A percentile compares a stretch with the other conserved stretches of the same genome.
phyloP scores from a whole-genome alignment of 768 basidiomycete species.

The Russula griseocarnosa region DNA sequence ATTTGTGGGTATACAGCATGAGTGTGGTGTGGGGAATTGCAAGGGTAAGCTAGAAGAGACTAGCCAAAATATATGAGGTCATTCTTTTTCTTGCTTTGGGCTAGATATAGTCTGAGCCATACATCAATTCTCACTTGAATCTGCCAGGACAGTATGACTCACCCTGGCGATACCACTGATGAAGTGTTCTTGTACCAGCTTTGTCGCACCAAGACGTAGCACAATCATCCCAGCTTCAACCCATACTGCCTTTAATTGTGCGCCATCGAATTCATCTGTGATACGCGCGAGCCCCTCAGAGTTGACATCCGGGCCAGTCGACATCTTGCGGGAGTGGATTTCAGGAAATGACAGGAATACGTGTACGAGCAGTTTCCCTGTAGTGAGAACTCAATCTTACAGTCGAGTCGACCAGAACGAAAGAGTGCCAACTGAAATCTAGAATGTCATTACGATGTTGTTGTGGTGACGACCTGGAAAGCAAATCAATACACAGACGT shows the following conservation, averaged over 20 bases:
- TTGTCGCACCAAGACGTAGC: slow-evolving; percentile 84
- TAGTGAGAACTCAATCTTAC: slow-evolving; percentile 98
- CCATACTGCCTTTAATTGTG: slow-evolving; percentile 94
- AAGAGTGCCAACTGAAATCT: slow-evolving; percentile 97
- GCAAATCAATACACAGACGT: slow-evolving; percentile 8
- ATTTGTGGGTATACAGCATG: slow-evolving; percentile 19
- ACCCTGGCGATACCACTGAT: slow-evolving; percentile 87
- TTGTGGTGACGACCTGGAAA: slow-evolving; percentile 92
- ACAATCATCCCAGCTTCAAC: slow-evolving; percentile 99
- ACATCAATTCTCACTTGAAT: slow-evolving; percentile 26
- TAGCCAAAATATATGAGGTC: slow-evolving; percentile 92
- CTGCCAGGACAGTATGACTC: slow-evolving; percentile 29
- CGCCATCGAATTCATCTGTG: slow-evolving; percentile 98
- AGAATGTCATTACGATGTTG: slow-evolving; percentile 98
- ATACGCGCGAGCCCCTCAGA: slow-evolving; percentile 94
- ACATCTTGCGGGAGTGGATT: slow-evolving; percentile 97
- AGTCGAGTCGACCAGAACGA: slow-evolving; percentile 93
- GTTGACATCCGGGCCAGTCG: slow-evolving; percentile 82
- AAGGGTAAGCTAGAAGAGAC: slow-evolving; percentile 24
- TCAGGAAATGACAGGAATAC: slow-evolving; percentile 94
- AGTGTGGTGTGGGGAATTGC: slow-evolving; percentile 15
- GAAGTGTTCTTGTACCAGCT: slow-evolving; percentile 93
- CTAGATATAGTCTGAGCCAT: slow-evolving; percentile 46
- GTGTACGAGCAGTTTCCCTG: slow-evolving; percentile 95
- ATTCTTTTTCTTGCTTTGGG: slow-evolving; percentile 99